Conservation (phyloP, 1,284 basidiomycete species). For the Vanrija sp. region DNA sequence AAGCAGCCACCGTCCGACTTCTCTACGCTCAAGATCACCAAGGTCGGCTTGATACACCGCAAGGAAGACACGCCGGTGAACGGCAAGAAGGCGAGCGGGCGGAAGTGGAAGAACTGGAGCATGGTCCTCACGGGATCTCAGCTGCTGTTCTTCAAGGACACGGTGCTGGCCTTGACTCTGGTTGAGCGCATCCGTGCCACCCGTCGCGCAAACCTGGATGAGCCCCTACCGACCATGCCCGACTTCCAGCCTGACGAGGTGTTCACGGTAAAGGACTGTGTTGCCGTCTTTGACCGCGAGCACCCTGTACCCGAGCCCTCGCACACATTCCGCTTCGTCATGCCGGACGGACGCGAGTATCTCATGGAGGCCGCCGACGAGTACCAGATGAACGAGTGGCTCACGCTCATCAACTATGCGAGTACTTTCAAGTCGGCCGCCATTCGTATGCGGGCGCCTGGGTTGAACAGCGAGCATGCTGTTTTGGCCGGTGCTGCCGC, state of each 20-base stretch:
- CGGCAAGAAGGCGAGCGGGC: constrained; percentile 67
- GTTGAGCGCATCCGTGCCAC: constrained; percentile 54
- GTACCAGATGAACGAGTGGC: constrained; percentile 84
- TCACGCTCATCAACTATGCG: constrained; percentile 89
- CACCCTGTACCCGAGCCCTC: constrained; percentile 51
- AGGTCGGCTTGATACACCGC: constrained; percentile 74
- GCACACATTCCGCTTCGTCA: constrained; percentile 73
- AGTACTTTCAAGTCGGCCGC: constrained; percentile 83
- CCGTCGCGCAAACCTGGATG: constrained; percentile 36
- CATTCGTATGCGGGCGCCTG: constrained; percentile 73
- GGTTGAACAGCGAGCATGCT: constrained; percentile 65
- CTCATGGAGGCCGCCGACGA: constrained; percentile 73
- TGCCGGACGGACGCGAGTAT: constrained; percentile 67
- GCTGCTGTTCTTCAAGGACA: constrained; percentile 86
- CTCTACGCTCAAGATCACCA: constrained; percentile 66
- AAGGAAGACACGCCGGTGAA: constrained; percentile 77
- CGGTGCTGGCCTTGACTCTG: constrained; percentile 62
- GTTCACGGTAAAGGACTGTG: constrained; percentile 68
- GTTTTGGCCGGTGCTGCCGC: constrained; percentile 76
- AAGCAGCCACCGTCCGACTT: constrained; percentile 18
- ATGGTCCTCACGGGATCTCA: constrained; percentile 86
- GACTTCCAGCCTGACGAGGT: constrained; percentile 83
- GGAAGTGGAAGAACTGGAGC: constrained; percentile 86
- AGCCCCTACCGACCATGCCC: constrained; percentile 50
- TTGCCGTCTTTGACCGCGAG: constrained; percentile 73